phyloP scores from a whole-genome alignment of 140 eudicot species.

The Stevia rebaudiana region DNA sequence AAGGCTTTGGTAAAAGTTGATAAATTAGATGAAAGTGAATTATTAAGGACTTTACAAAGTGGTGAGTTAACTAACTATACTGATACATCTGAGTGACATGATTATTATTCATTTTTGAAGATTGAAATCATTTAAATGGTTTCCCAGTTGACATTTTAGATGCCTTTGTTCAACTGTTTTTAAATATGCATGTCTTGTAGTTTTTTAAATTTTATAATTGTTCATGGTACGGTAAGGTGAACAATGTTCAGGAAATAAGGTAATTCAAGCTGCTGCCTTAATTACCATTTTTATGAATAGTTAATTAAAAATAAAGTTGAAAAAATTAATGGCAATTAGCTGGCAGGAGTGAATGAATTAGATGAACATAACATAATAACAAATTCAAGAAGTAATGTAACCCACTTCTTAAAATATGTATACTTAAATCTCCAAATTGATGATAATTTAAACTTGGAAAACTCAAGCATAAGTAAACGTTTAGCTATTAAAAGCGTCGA shows the following conservation, averaged over 20 bases:
- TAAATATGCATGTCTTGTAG: neutral
- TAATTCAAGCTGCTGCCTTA: neutral
- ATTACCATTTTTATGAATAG: neutral
- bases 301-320: neutral
- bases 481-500: neutral
- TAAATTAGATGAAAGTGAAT: conserved; percentile 74
- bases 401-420: neutral
- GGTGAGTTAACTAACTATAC: conserved; percentile 46
- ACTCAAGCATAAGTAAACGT: neutral
- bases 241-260: neutral
- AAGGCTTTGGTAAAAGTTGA: conserved; percentile 76
- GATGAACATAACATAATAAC: neutral
- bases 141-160: neutral
- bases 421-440: neutral
- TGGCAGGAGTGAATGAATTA: neutral
- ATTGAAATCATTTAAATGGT: neutral
- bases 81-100: neutral
- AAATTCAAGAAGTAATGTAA: neutral
- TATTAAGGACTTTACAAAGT: conserved; percentile 77
- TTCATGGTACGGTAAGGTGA: neutral
- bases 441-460: neutral
- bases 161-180: neutral
- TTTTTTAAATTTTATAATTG: neutral
- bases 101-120: neutral
- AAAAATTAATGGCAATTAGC: neutral